Evolutionary conservation across 192 early-diverging fungal species (phyloP), one percentile per base, ranked within the genome.

Genomic region (Chytriomyces confervae): DNA sequence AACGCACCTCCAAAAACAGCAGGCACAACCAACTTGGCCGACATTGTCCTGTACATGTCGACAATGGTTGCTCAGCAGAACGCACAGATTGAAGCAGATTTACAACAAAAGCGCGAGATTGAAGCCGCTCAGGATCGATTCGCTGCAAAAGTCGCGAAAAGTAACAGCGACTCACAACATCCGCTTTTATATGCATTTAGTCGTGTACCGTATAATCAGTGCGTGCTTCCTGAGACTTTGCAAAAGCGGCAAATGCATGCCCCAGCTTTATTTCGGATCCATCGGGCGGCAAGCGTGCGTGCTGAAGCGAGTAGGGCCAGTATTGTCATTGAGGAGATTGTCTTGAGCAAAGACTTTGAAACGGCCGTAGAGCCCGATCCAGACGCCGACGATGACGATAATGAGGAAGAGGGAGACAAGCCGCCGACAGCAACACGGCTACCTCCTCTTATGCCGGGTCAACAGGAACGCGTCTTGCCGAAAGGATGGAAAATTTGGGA

Each of bases 371-470:
- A 20, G 60, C 72, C 72, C 13, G 69, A 60, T 8, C 24, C n/a
- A 29, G 61, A 44, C 9, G 72, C 43, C 6, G 60, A 62, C 16
- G 69, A 60, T 20, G 47, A 49, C 6, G 69, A 70, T 10, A 50
- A 70, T 16, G 69, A 70, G 16, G 69, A 70, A 20, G 66, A 24
- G 24, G 66, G 10, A 44, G 8, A 44, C 48, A 73, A 73, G 27
- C 72, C 72, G 6, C 72, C 72, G 6, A 62, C 72, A 18, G 72
- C 72, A 9, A 73, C 51, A 57, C 51, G 51, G 51, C n/a, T 57
- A n/a, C 51, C 51, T 57, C 24, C 24, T 27, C 24, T 27, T 27
- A 27, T 27, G 24, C 24, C 24, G 24, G 51, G n/a, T 16, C 11
- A n/a, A n/a, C 10, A 10, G 51, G 51, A 20, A 7, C 49, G 69